phyloP scores from a whole-genome alignment of 1,284 basidiomycete genomes.

The Phylloporus sp. region DNA sequence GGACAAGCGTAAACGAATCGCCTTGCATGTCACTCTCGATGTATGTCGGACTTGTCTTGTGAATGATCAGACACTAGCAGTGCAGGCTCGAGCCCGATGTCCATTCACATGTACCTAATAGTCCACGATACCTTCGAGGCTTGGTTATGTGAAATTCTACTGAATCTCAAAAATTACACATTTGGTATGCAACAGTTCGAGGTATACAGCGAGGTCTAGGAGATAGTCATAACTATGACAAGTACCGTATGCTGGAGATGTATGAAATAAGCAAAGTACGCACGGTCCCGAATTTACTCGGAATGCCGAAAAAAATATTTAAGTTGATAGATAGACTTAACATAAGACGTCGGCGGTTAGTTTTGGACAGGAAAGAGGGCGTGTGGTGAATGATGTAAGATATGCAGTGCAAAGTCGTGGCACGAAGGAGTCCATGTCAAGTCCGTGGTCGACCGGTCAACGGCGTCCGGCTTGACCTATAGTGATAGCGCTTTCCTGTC shows the following conservation, averaged over 20 bases:
- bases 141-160: neutral
- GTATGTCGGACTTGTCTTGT: neutral
- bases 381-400: slow-evolving; percentile 22
- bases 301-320: slow-evolving; percentile 16
- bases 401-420: slow-evolving; percentile 13
- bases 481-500: slow-evolving; percentile 30
- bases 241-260: slow-evolving; percentile 1
- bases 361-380: slow-evolving; percentile 5
- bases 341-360: slow-evolving; percentile 18
- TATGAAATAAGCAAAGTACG: slow-evolving; percentile 10
- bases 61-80: neutral
- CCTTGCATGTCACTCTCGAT: slow-evolving; percentile 8
- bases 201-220: slow-evolving; percentile 9
- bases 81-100: slow-evolving; percentile 13
- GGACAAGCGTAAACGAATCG: too few species aligned
- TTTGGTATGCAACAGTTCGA: slow-evolving; percentile 13
- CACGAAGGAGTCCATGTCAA: slow-evolving; percentile 8
- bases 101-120: slow-evolving; percentile 18
- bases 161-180: slow-evolving; percentile 1
- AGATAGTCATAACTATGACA: slow-evolving; percentile 18
- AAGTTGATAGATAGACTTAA: slow-evolving; percentile 26
- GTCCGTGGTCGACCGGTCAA: slow-evolving; percentile 24
- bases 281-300: slow-evolving; percentile 22
- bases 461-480: slow-evolving; percentile 31
- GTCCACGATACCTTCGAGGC: slow-evolving; percentile 15